A percentile compares a stretch with the other conserved stretches of the same genome.
Evolutionary conservation across 768 basidiomycete genomes (phyloP).

Genomic region (Boletus sp.): DNA sequence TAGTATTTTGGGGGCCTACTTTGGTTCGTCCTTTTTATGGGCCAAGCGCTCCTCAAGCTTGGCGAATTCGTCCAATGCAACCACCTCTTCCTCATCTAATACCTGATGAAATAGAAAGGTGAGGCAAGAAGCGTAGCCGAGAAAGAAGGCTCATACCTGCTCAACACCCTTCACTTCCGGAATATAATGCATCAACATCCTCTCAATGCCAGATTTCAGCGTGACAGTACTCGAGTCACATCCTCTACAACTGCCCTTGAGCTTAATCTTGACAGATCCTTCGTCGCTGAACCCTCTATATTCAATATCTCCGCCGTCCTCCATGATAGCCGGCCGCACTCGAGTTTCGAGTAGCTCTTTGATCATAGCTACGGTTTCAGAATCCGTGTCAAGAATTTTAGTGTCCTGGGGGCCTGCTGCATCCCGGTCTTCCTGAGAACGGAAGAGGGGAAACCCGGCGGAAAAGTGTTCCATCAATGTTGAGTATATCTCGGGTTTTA

Average conservation of each 20-base stretch:
- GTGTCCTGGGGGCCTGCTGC: slow-evolving; percentile 92
- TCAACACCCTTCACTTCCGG: slow-evolving; percentile 92
- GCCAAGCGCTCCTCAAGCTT: slow-evolving; percentile 77
- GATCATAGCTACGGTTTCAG: slow-evolving; percentile 98
- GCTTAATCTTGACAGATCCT: slow-evolving; percentile 79
- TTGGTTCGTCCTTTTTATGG: slow-evolving; percentile 41
- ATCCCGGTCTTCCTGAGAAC: slow-evolving; percentile 74
- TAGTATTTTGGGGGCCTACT: slow-evolving; percentile 36
- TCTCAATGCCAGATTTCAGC: slow-evolving; percentile 93
- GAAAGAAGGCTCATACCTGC: slow-evolving; percentile 49
- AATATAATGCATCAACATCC: slow-evolving; percentile 99
- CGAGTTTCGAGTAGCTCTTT: slow-evolving; percentile 95
- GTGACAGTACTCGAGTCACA: slow-evolving; percentile 94
- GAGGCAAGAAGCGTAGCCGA: neutral
- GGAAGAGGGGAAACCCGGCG: slow-evolving; percentile 82
- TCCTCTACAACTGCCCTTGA: slow-evolving; percentile 97
- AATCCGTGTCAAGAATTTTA: slow-evolving; percentile 87
- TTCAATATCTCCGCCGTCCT: slow-evolving; percentile 98
- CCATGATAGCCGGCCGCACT: slow-evolving; percentile 96
- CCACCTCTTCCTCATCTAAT: slow-evolving; percentile 82
- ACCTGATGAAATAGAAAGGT: slow-evolving; percentile 46
- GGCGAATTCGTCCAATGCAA: slow-evolving; percentile 83
- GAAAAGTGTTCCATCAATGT: slow-evolving; percentile 98
- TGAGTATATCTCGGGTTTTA: slow-evolving; percentile 97
- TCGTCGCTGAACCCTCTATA: slow-evolving; percentile 87